Conservation (phyloP, 179 eudicot genomes). For the Beta lomatogona region DNA sequence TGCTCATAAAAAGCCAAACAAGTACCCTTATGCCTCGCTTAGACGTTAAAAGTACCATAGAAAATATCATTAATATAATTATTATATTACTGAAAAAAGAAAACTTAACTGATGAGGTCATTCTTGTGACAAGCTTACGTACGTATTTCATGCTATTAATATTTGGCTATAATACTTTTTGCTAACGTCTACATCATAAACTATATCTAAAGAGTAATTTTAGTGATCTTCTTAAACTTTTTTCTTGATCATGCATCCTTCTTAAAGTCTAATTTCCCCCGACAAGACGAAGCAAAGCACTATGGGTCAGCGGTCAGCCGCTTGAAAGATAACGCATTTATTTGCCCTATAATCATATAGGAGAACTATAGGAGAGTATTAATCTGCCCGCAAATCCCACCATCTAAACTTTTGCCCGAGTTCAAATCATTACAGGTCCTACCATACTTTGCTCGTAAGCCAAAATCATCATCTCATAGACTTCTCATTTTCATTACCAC, state of each 20-base stretch:
- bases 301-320: constrained; percentile 38
- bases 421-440: constrained; percentile 52
- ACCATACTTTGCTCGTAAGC: constrained; percentile 51
- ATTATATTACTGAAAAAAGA: not conserved
- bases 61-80: too few species aligned
- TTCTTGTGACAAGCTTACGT: constrained; percentile 37
- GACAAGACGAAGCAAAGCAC: constrained; percentile 28
- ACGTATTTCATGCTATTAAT: constrained; percentile 13
- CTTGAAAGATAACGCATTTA: constrained; percentile 4
- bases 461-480: constrained; percentile 46
- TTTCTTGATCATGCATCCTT: not conserved
- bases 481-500: constrained; percentile 9
- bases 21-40: too few species aligned
- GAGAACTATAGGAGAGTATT: not conserved
- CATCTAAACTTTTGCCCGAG: constrained; percentile 34
- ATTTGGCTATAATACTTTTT: not conserved
- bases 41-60: too few species aligned
- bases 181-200: constrained; percentile 33
- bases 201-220: not conserved
- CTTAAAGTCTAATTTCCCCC: not conserved
- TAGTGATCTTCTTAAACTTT: not conserved
- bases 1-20: too few species aligned
- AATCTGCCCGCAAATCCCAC: constrained; percentile 36
- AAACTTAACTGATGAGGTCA: constrained; percentile 29
- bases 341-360: not conserved